These are phyloP conservation scores for Russula dissimulans DNA, from an alignment of 768 basidiomycete species.

Conservation along the genomic window DNA sequence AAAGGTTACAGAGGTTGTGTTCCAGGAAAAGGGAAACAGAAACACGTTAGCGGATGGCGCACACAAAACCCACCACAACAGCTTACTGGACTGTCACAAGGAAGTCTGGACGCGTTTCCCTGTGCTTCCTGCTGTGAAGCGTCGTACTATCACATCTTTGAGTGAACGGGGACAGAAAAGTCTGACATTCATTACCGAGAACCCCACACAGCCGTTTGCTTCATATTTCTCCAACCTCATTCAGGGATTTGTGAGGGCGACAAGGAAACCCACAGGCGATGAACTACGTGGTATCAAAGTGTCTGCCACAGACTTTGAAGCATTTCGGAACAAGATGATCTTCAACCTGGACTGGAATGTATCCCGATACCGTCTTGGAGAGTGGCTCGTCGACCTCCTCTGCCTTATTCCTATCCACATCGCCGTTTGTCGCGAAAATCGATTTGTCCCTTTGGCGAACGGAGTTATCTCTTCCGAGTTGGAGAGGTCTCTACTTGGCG, in stretches of 20 bases:
- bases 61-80: conserved; percentile 32
- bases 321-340: conserved; percentile 20
- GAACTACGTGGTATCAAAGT: conserved; percentile 29
- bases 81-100: conserved; percentile 1
- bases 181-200: conserved; percentile 38
- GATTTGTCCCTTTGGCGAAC: background rate
- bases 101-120: conserved; percentile 12
- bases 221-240: conserved; percentile 40
- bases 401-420: conserved; percentile 60
- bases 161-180: conserved; percentile 26
- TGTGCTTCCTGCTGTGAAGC: conserved; percentile 9
- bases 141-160: conserved; percentile 6
- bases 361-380: conserved; percentile 40
- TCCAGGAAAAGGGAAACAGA: conserved; percentile 35
- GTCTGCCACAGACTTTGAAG: conserved; percentile 24
- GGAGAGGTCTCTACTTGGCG: conserved; percentile 41
- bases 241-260: conserved; percentile 36
- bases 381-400: conserved; percentile 53
- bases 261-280: conserved; percentile 44
- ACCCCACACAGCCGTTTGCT: conserved; percentile 28
- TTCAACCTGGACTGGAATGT: conserved; percentile 14
- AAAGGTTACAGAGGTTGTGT: conserved; percentile 46
- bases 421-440: conserved; percentile 34
- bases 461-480: conserved; percentile 34
- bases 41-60: conserved; percentile 12